Base-by-base conservation (phyloP, 768 basidiomycete species). In the Pleurotus giganteus region DNA sequence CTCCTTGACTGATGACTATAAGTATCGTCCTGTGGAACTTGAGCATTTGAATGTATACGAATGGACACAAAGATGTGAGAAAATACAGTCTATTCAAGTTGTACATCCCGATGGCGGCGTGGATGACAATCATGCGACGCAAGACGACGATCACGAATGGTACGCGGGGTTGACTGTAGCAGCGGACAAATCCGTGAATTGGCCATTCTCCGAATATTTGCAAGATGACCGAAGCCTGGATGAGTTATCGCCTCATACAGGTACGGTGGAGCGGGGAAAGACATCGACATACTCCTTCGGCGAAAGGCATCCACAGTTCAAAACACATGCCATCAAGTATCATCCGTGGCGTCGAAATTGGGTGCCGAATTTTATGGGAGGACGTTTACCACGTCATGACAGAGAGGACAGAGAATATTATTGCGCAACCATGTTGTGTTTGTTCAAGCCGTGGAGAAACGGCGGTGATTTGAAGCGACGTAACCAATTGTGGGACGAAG, bases 371-470 rank as follows among this genome's bases (percentile, higher is more conserved):
- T 47, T 47, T 31, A 29, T 47, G 12, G 45, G 45, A 4, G 45
- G 45, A 3, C 8, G 15, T 15, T 13, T 47, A 31, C 45, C 45
- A 9, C 19, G 45, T 3, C 7, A 11, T 4, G 69, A 72, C 47
- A 31, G 49, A 39, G 70, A 65, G 1, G 70, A 71, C 53, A 29
- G 61, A 15, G 67, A 74, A 28, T 68, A 62, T 36, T 71, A 71
- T 31, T 69, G 66, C 47, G 37, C 56, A 32, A 54, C 63, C 4
- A 65, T 67, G 54, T 27, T 66, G 19, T 57, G 58, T 0, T 45
- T 66, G 0, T 66, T 68, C 47, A 66, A 63, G 36, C 62, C 65
- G 4, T 69, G 69, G 70, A 29, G 68, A 44, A 23, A 34, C 4
- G 62, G 62, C 0, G 2, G 7, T 3, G 64, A 69, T 42, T 36